A percentile compares a stretch with the other conserved stretches of the same genome.
phyloP scores from a whole-genome alignment of 352 stramenopile species.

The Phytophthora niederhauseri region DNA sequence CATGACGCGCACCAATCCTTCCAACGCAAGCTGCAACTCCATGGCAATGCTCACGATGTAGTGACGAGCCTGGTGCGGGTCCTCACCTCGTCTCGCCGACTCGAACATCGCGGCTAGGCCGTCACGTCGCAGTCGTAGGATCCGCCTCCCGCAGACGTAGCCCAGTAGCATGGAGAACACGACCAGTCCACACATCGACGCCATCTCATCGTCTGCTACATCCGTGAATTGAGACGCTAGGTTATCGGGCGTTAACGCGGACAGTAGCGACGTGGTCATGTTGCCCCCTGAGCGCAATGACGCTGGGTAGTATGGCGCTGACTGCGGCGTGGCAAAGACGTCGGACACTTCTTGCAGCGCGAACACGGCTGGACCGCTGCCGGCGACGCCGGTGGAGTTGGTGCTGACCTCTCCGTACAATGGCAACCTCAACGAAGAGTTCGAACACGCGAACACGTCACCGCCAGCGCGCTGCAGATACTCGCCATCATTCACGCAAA shows the following conservation, averaged over 20 bases:
- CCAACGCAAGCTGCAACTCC: conserved; percentile 54
- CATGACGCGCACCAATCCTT: conserved; percentile 47
- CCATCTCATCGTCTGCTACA: conserved; percentile 13
- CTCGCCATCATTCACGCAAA: conserved; percentile 36
- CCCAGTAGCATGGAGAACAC: conserved; percentile 12
- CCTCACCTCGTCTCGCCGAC: conserved; percentile 11
- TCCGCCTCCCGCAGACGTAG: conserved; percentile 24
- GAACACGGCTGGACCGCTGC: conserved; percentile 39
- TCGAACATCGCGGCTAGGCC: conserved; percentile 33
- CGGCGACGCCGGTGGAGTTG: conserved; percentile 24
- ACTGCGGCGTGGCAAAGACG: conserved; percentile 15
- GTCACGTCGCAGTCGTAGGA: conserved; percentile 27
- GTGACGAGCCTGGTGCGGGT: conserved; percentile 36
- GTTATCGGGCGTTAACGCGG: conserved; percentile 18
- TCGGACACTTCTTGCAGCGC: conserved; percentile 37
- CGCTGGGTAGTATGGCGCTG: conserved; percentile 34
- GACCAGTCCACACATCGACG: conserved; percentile 17
- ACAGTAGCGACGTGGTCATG: conserved; percentile 17
- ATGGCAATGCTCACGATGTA: conserved; percentile 50
- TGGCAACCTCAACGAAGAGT: conserved; percentile 44
- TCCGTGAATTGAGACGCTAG: conserved; percentile 4
- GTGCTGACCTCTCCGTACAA: conserved; percentile 37
- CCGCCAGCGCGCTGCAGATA: conserved; percentile 47
- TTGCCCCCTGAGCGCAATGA: conserved; percentile 17
- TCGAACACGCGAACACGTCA: conserved; percentile 49